These are phyloP conservation scores for Penicillium nordicum DNA, from an alignment of 2,329 filamentous ascomycete genomes.

Conservation along the genomic window DNA sequence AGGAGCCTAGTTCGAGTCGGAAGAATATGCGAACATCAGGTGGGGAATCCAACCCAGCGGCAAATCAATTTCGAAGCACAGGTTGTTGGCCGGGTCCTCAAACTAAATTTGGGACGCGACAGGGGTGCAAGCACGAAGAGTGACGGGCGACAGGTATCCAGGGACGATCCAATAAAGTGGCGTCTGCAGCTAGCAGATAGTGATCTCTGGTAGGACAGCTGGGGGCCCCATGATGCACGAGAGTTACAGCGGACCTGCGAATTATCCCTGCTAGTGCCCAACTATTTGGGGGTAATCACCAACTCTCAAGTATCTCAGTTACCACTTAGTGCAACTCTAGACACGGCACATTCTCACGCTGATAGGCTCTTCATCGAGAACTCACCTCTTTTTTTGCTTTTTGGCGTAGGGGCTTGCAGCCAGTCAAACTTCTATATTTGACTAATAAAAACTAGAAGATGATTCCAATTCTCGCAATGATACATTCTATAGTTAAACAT, in stretches of 20 bases:
- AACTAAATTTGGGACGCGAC: slow-evolving; percentile 13
- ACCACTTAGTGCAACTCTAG: background rate
- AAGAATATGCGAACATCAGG: slow-evolving; percentile 11
- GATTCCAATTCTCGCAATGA: background rate
- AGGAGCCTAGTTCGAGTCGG: slow-evolving; percentile 7
- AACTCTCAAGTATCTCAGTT: background rate
- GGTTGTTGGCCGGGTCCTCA: slow-evolving; percentile 2
- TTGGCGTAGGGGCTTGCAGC: background rate
- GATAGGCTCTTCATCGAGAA: background rate
- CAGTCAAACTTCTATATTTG: background rate
- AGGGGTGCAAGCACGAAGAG: slow-evolving; percentile 6
- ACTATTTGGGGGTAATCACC: slow-evolving; percentile 3
- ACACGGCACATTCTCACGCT: background rate
- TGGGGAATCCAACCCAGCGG: slow-evolving; percentile 5
- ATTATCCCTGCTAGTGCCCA: slow-evolving; percentile 7
- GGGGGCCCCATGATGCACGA: slow-evolving; percentile 4
- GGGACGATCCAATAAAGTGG: background rate
- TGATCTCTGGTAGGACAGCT: slow-evolving; percentile 8
- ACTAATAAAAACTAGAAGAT: background rate
- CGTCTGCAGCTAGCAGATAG: slow-evolving; percentile 5
- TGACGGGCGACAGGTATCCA: slow-evolving; percentile 5
- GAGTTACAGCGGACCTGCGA: slow-evolving; percentile 11
- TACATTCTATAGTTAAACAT: background rate
- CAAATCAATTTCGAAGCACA: slow-evolving; percentile 10
- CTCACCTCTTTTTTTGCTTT: background rate